Percentiles rank a stretch among this genome's conserved stretches.
Evolutionary conservation across 208 protist genomes (phyloP).

Genomic region (Crithidia bombi): DNA sequence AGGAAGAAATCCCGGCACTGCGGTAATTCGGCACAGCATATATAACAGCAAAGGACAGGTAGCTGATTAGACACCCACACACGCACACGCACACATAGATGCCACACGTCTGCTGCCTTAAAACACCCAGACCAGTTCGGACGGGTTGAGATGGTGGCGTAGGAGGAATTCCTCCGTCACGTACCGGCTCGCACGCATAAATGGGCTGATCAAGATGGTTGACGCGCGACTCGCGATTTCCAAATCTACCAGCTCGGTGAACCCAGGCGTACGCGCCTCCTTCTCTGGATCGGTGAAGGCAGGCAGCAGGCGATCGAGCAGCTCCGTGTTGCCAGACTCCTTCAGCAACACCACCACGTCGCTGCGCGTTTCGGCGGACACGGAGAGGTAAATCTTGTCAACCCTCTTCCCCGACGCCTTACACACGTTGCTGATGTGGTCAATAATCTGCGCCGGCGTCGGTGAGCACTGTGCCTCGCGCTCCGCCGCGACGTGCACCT

Average conservation of each 20-base stretch:
- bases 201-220: conserved; percentile 49
- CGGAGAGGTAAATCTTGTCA: conserved; percentile 47
- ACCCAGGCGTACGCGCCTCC: conserved; percentile 20
- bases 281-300: conserved; percentile 4
- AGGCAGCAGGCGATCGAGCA: conserved; percentile 20
- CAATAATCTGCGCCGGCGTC: conserved; percentile 37
- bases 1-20: too few relatives aligned
- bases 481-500: conserved; percentile 26
- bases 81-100: background rate
- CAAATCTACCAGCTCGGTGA: conserved; percentile 47
- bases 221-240: conserved; percentile 44
- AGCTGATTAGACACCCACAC: background rate
- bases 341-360: conserved; percentile 35
- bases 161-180: conserved; percentile 61
- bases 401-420: background rate
- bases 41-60: conserved; percentile 3
- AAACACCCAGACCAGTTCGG: conserved; percentile 44
- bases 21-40: too few relatives aligned
- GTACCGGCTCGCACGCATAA: conserved; percentile 40
- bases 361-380: conserved; percentile 24
- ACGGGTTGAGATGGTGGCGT: conserved; percentile 32
- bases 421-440: conserved; percentile 23
- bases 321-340: conserved; percentile 22
- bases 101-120: conserved; percentile 10
- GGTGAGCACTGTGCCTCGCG: conserved; percentile 42